phyloP scores from a whole-genome alignment of 495 filamentous ascomycete species.

The Aspergillus egyptiacus region DNA sequence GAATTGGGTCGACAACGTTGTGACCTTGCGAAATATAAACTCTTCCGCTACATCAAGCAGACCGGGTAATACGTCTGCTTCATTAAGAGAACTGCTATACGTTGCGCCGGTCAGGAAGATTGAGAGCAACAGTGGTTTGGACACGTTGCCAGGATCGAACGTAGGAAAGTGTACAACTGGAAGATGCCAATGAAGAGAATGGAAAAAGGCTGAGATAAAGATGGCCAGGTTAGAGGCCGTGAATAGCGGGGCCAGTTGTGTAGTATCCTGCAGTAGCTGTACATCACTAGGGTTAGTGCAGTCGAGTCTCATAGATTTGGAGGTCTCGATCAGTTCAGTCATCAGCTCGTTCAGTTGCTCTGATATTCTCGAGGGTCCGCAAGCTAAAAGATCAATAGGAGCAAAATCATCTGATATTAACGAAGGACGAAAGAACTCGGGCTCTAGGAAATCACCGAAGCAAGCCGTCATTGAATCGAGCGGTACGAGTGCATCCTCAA shows the following conservation, averaged over 20 bases:
- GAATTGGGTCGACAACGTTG: conserved; percentile 17
- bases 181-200: conserved; percentile 36
- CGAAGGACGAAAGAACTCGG: conserved; percentile 15
- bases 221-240: conserved; percentile 27
- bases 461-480: conserved; percentile 16
- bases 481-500: conserved; percentile 29
- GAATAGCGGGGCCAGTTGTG: conserved; percentile 11
- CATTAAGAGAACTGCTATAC: conserved; percentile 24
- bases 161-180: conserved; percentile 37
- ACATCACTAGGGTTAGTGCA: not conserved
- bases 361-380: conserved; percentile 26
- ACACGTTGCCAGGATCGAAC: conserved; percentile 28
- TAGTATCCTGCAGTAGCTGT: not conserved
- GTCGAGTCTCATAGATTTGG: conserved; percentile 24
- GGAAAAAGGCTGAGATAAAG: conserved; percentile 37
- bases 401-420: conserved; percentile 17
- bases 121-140: conserved; percentile 28
- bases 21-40: conserved; percentile 30
- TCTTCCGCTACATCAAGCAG: conserved; percentile 37
- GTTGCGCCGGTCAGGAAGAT: conserved; percentile 33
- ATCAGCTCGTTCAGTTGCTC: conserved; percentile 27
- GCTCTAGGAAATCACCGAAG: conserved; percentile 11
- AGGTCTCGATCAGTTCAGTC: conserved; percentile 30
- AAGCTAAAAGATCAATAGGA: conserved; percentile 16
- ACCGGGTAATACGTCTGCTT: conserved; percentile 19